phyloP scores from a whole-genome alignment of 495 filamentous ascomycete genomes.

The Xanthoparmelia taractica region DNA sequence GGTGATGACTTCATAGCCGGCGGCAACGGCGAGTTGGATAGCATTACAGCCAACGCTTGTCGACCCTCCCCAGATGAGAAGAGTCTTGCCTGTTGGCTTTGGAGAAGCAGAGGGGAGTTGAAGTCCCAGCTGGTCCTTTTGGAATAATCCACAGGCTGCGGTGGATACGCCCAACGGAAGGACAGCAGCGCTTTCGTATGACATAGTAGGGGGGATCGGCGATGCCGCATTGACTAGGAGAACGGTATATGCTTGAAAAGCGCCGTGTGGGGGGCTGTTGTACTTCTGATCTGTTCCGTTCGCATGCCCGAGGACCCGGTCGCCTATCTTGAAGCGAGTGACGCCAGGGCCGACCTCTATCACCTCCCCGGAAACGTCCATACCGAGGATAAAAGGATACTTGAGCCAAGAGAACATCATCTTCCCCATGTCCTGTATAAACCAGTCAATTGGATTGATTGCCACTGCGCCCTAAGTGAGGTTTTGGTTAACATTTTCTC shows the following conservation, averaged over 20 bases:
- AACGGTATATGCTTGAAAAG: constrained; percentile 44
- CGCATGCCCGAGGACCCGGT: constrained; percentile 25
- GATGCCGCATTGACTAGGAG: constrained; percentile 32
- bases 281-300: constrained; percentile 14
- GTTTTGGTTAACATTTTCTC: background rate
- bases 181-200: constrained; percentile 41
- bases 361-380: constrained; percentile 48
- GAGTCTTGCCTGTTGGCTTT: constrained; percentile 31
- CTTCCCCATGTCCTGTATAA: constrained; percentile 32
- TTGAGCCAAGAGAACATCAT: constrained; percentile 23
- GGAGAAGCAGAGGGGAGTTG: constrained; percentile 28
- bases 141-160: constrained; percentile 45
- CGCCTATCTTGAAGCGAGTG: constrained; percentile 38
- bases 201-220: constrained; percentile 39
- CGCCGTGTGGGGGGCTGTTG: constrained; percentile 22
- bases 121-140: constrained; percentile 33
- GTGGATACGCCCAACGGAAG: constrained; percentile 50
- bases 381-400: constrained; percentile 47
- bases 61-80: constrained; percentile 56
- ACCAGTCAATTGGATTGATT: constrained; percentile 46
- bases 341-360: constrained; percentile 39
- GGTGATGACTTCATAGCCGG: constrained; percentile 52
- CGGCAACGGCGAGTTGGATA: constrained; percentile 52
- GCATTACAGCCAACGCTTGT: constrained; percentile 51
- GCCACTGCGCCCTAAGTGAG: constrained; percentile 29